Base-by-base conservation (phyloP, 2,329 filamentous ascomycete species). In the Colletotrichum orchidophilum region DNA sequence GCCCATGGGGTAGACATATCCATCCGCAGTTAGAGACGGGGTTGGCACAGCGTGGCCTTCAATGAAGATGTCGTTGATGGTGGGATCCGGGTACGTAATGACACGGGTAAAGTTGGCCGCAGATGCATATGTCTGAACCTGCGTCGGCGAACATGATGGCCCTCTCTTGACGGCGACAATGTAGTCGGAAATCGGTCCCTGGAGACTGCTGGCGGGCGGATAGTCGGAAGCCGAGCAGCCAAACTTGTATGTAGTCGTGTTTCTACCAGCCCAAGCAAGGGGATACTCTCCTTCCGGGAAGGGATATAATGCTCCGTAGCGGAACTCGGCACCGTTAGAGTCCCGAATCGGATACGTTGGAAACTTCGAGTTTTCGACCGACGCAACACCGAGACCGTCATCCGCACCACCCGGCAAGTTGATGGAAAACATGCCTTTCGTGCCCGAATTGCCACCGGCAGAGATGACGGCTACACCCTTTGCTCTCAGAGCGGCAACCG, bases 401-500 rank as follows among this genome's bases (percentile, higher is more conserved):
- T 83, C 83, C 64, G 85, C 86, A 61, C 84, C 82, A 21, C 85
- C 83, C 0, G 86, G 85, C 6, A 83, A 83, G 70, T 82, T 83
- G 52, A 86, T 80, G 73, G 84, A 87, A 74, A 88, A 88, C 66
- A 87, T 74, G 29, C 86, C 87, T 2, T 73, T 46, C 0, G 74
- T 75, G 5, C 87, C 87, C 5, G 80, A 77, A 70, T 90, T 89
- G 4, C 87, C 87, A 3, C 85, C 86, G 18, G 87, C 83, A 6
- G 88, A 76, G 18, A 85, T 83, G 74, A 86, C 87, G 1, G 86
- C 83, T 0, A 90, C 84, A 42, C 88, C 88, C 46, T 84, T 80
- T 5, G 84, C 85, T 11, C 87, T 86, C 29, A 90, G 87, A 1
- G 86, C 83, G n/a, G 85, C 83, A 1, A 73, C 75, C 8, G 87